Base-by-base conservation (phyloP, 257 asterid genomes). In the Fraxinus excelsior region DNA sequence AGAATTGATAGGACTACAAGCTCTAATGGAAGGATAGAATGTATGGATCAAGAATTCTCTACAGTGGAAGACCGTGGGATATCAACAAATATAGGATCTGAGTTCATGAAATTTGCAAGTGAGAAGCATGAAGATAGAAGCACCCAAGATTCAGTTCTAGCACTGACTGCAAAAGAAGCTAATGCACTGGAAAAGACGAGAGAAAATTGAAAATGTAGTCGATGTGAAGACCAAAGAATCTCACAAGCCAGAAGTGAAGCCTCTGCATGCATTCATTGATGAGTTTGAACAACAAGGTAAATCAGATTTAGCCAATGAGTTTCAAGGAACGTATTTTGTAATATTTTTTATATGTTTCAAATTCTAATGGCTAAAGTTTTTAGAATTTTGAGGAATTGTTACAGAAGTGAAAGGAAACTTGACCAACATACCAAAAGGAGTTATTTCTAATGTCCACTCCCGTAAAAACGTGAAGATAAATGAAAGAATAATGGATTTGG, bases 221-320 rank as follows among this genome's bases (percentile, higher is more conserved):
- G 67, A 44, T 32, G 62, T 7, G 70, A 74, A 82, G 71, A 70
- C 46, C 13, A 75, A 76, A 46, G 86, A 83, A 74, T 42, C 82
- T 74, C 51, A 40, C 18, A 73, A 79, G 73, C 70, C 79, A 16
- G 75, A 80, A 71, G 28, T 19, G 71, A 84, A 72, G 80, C 78
- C 82, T 67, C 73, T 81, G 72, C 73, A 74, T 77, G 86, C 71
- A 65, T 73, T 81, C 34, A 37, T 65, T 53, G 84, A 70, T 25
- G 85, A 81, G 37, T 67, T 34, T 12, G 80, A 82, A 37, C 84
- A 65, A 75, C 64, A 76, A 83, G 95, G 94, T 89, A 83, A 78
- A 21, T 70, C 53, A 56, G 78, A 26, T 73, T 70, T 42, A 4
- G 18, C 37, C 65, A 38, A 34, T 46, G 14, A 74, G 62, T 31